Conservation (phyloP, 805 yeast species). For the Saccharomycopsis malanga region DNA sequence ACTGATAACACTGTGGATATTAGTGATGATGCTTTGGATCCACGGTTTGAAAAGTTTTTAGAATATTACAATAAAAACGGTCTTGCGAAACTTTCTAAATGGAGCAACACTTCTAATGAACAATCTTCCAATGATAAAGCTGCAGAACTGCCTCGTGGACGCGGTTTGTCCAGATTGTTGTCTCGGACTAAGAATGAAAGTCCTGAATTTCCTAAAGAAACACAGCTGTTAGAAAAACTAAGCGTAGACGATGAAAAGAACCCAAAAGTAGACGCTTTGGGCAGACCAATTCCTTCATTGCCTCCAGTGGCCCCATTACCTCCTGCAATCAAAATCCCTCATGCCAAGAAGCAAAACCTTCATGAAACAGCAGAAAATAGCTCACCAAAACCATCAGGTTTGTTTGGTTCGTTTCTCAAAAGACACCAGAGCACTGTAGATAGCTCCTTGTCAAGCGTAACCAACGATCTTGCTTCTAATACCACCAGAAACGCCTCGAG, state of each 20-base stretch:
- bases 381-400: slow-evolving; percentile 10
- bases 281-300: slow-evolving; percentile 46
- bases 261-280: slow-evolving; percentile 32
- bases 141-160: not conserved
- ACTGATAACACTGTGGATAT: not conserved
- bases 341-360: slow-evolving; percentile 3
- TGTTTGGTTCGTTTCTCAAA: slow-evolving; percentile 4
- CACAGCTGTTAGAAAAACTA: too few relatives aligned
- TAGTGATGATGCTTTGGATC: slow-evolving; percentile 32
- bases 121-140: not conserved
- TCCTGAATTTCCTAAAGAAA: too few relatives aligned
- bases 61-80: slow-evolving; percentile 28
- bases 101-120: not conserved
- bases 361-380: not conserved
- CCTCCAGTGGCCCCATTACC: slow-evolving; percentile 42
- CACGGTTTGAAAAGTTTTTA: slow-evolving; percentile 41
- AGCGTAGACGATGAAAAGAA: slow-evolving; percentile 21
- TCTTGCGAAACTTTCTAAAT: not conserved
- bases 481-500: not conserved
- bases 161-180: slow-evolving; percentile 2
- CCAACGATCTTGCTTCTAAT: not conserved
- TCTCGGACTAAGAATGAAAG: not conserved
- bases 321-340: slow-evolving; percentile 35
- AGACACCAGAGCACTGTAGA: slow-evolving; percentile 13
- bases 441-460: slow-evolving; percentile 5